phyloP scores from a whole-genome alignment of 768 basidiomycete genomes.

The Tulasnella sp. region DNA sequence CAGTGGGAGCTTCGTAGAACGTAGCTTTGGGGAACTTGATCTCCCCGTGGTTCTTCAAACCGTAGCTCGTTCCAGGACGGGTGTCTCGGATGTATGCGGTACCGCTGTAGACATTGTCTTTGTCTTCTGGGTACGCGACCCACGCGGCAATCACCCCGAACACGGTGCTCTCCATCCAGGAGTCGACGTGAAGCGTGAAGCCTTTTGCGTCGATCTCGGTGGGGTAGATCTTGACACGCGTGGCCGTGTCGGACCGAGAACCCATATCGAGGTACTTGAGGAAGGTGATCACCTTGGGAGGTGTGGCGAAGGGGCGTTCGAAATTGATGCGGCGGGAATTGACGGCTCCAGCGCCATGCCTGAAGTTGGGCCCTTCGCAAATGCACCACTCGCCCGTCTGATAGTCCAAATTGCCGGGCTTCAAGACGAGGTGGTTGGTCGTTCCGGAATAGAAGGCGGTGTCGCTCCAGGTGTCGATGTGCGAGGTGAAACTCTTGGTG shows the following conservation, averaged over 20 bases:
- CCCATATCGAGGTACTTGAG: neutral
- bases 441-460: neutral
- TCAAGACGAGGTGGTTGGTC: neutral
- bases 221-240: neutral
- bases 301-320: slow-evolving; percentile 6
- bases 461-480: neutral
- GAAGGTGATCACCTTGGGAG: slow-evolving; percentile 9
- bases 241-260: neutral
- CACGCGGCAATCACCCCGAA: slow-evolving; percentile 1
- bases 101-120: neutral
- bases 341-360: too few relatives aligned
- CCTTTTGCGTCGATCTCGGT: slow-evolving; percentile 5
- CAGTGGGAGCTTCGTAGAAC: neutral
- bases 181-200: slow-evolving; percentile 12
- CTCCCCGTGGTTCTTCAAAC: neutral
- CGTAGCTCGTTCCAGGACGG: neutral
- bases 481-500: neutral
- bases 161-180: slow-evolving; percentile 6
- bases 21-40: neutral
- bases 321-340: slow-evolving; percentile 11
- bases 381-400: neutral
- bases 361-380: too few relatives aligned
- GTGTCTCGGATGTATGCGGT: neutral
- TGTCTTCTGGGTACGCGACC: slow-evolving; percentile 13
- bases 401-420: neutral